Base-by-base conservation (phyloP, 2,329 filamentous ascomycete genomes). In the Tolypocladium tundrense region DNA sequence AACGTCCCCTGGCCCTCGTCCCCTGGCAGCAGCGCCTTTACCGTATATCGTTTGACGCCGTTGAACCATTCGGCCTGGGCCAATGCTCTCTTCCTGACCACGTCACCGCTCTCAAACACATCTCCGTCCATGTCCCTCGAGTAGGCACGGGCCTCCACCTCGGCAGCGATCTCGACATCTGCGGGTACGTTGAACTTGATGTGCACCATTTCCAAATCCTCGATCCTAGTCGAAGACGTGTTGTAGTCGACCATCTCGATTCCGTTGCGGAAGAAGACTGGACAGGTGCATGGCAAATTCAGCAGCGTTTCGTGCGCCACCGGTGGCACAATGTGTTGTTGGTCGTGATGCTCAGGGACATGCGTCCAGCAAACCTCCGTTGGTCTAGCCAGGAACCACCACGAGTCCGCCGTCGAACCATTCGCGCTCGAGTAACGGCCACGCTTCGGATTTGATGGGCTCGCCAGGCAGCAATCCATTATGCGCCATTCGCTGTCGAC, bases 401-500 rank as follows among this genome's bases (percentile, higher is more conserved):
- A 97, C 39, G 79, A 79, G 65, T 99, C 94, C 0, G 94, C 91
- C 1, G 82, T 77, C 50, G 86, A 83, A 59, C 79, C 83, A 59
- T 83, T 83, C 33, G 82, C 81, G 64, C 83, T 89, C 16, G 91
- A 95, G 73, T 95, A 97, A 39, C 85, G 77, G 19, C 77, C 79
- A 53, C 95, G 84, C 58, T 84, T 86, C 11, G 94, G 93, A 66
- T 97, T 91, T 0, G 93, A 96, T 14, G 93, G 92, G 62, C 88
- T 92, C 4, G 94, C 91, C 53, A 99, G 79, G 41, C 91, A 95
- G 70, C 91, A 94, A 71, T 99, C 94, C 77, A 99, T 90, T 63
- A 97, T 88, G 55, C 94, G 88, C 94, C 94, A 99, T 73, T 97
- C 91, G 27, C 89, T 88, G 70, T 99, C 94, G 10, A 97, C 86